Evolutionary conservation across 257 asterid species (phyloP), one percentile per base, ranked within the genome.

Genomic region (Nicotiana obtusifolia): DNA sequence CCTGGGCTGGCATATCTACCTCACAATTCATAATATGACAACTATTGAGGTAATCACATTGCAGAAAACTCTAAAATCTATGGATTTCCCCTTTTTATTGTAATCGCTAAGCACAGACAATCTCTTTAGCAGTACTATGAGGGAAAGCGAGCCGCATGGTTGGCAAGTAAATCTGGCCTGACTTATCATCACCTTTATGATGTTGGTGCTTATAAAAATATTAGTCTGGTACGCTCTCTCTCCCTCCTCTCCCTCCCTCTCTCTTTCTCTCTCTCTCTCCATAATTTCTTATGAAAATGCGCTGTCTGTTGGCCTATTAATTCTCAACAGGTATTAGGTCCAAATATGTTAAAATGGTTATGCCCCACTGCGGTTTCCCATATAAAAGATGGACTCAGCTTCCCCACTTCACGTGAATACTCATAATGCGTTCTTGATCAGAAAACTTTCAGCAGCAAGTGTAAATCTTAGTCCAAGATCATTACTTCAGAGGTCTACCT

Each of bases 101-200:
- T 73, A 47, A 24, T 47, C 15, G 61, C 79, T 73, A 47, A 73
- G 41, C 9, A 7, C 7, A 22, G 37, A 15, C 44, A 41, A 41
- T 41, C 19, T 73, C 53, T 85, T 78, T 82, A 67, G 47, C 91
- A 94, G 98, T 89, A 90, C 69, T 88, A 92, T 9, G 97, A 91
- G 85, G 95, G 85, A 62, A 94, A 89, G 80, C 87, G 97, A 83
- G 95, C 97, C 31, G 90, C 91, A 73, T 95, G 99, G 97, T 83
- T 95, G 90, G 97, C 98, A 16, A 89, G 90, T 86, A 94, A 94
- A 91, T 94, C 99, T 64, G 99, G 98, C 77, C 81, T 82, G 86
- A 87, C 82, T 81, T 93, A 93, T 82, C 95, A 80, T 86, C 99
- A 94, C 83, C 92, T 93, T 15, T 96, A 87, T 69, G 97, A 96